Evolutionary conservation across 306 rosid species (phyloP), one percentile per base, ranked within the genome.

Genomic region (Mimosa pudica): DNA sequence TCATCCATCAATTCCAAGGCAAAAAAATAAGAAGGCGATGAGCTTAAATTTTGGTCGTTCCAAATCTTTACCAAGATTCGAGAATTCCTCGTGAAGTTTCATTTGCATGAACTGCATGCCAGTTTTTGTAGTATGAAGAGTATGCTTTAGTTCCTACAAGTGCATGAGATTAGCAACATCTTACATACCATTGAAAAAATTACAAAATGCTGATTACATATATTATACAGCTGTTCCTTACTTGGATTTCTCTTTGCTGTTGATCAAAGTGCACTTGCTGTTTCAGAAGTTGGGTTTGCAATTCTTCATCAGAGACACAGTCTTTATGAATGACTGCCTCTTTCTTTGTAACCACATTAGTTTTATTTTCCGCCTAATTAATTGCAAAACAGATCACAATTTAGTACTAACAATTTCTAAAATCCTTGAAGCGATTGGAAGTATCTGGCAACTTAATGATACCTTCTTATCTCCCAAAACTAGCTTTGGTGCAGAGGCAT

Each of bases 101-200:
- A 83, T 87, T 85, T 94, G 96, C 93, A 94, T 88, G 85, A 89
- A 92, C 84, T 92, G 88, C 87, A 94, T 88, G 57, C 97, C 95
- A 55, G 91, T 89, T 91, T 94, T 94, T 67, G 93, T 87, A 52
- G 81, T 82, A 70, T 92, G 88, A 77, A 94, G 77, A 47, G 89
- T 86, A 78, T 85, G 87, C 90, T 92, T 94, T 75, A 94, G 79
- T 74, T 85, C 97, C 98, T 94, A 73, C 38, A 78, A 45, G 78
- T 80, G 61, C 42, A 18, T 7, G 78, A 61, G 67, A 70, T 20
- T 73, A 77, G 18, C 74, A 61, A 30, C 79, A 58, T 81, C 16
- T 71, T 55, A 77, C 42, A 49, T 71, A 67, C 35, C 8, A 49
- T 77, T 68, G 14, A 6, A 51, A 8, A 62, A 48, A 13, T 2